Evolutionary conservation across 768 basidiomycete genomes (phyloP).

Genomic region (Lenzites betulinus): DNA sequence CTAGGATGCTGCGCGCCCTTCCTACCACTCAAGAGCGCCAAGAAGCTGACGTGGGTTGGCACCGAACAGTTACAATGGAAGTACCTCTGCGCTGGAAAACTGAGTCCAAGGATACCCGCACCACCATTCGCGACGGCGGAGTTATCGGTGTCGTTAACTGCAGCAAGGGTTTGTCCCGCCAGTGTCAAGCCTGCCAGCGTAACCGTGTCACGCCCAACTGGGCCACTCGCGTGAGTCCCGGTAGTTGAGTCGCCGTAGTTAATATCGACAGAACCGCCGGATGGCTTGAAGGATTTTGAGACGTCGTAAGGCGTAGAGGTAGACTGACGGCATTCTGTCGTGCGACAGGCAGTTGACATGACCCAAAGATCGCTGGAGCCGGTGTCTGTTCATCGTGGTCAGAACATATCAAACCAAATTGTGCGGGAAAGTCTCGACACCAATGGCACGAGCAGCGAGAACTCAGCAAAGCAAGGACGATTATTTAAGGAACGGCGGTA

Average conservation of each 20-base stretch:
- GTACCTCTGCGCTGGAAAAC: slow-evolving; percentile 76
- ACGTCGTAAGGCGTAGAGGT: slow-evolving; percentile 51
- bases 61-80: no score
- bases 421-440: no score
- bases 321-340: slow-evolving; percentile 38
- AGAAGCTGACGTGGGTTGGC: no score
- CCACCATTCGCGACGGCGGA: slow-evolving; percentile 57
- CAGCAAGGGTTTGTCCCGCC: slow-evolving; percentile 59
- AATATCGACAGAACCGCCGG: slow-evolving; percentile 49
- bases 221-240: slow-evolving; percentile 67
- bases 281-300: slow-evolving; percentile 43
- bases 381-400: slow-evolving; percentile 49
- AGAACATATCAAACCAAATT: background rate
- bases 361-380: slow-evolving; percentile 84
- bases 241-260: slow-evolving; percentile 72
- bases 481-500: no score
- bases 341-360: slow-evolving; percentile 56
- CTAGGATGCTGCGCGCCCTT: no score
- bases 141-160: slow-evolving; percentile 73
- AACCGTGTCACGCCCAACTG: slow-evolving; percentile 62
- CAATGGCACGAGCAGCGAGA: background rate
- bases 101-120: slow-evolving; percentile 75
- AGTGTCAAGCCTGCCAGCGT: slow-evolving; percentile 55
- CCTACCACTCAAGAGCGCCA: no score
- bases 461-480: no score